phyloP scores from a whole-genome alignment of 441 rosid species.

The Gossypium schwendimanii region DNA sequence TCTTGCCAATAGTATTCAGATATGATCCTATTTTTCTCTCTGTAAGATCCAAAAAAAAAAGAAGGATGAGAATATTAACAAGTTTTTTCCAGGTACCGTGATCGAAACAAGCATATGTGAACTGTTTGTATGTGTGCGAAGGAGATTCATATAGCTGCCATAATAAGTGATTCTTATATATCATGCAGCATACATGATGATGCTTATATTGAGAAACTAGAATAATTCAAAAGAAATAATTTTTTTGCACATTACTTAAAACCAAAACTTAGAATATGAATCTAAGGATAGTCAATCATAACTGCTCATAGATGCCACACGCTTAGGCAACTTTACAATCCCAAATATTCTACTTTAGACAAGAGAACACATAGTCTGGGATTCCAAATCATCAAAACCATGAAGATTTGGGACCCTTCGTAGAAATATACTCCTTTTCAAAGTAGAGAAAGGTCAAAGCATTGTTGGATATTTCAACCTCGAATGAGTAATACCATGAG shows the following conservation, averaged over 20 bases:
- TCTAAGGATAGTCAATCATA: neutral
- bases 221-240: neutral
- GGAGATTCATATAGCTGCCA: neutral
- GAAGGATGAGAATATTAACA: neutral
- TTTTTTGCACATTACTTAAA: neutral
- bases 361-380: neutral
- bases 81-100: neutral
- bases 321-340: no score
- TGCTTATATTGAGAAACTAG: neutral
- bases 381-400: neutral
- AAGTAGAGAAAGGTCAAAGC: slow-evolving; percentile 8
- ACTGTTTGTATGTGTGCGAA: neutral
- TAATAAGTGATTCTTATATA: neutral
- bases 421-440: neutral
- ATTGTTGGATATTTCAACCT: slow-evolving; percentile 4
- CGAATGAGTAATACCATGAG: slow-evolving; percentile 27
- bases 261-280: neutral
- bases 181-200: neutral
- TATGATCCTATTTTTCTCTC: slow-evolving; percentile 37
- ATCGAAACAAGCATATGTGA: neutral
- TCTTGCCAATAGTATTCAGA: slow-evolving; percentile 29
- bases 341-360: no score
- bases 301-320: neutral
- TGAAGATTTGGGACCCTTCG: neutral
- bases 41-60: slow-evolving; percentile 17